Percentiles rank a stretch among this genome's conserved stretches.
These are phyloP conservation scores for Leccinum broughii DNA, from an alignment of 768 basidiomycete species.

Conservation along the genomic window DNA sequence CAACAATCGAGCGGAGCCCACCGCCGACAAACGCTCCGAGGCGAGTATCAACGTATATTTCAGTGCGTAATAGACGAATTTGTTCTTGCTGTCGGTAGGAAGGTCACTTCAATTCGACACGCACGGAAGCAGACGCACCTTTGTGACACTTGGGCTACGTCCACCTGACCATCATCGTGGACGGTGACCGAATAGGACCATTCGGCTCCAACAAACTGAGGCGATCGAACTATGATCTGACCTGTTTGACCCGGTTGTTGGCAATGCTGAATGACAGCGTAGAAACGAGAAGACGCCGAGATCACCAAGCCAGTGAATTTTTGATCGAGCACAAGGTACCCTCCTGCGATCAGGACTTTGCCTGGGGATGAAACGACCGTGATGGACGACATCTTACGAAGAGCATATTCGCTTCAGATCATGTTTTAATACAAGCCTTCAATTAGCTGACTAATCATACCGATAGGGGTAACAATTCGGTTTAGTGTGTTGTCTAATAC, in stretches of 20 bases:
- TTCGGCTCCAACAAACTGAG: slow-evolving; percentile 81
- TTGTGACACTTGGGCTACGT: slow-evolving; percentile 24
- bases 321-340: slow-evolving; percentile 94
- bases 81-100: slow-evolving; percentile 60
- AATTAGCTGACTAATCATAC: slow-evolving; percentile 30
- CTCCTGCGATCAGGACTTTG: slow-evolving; percentile 93
- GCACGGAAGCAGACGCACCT: slow-evolving; percentile 17
- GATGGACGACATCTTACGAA: slow-evolving; percentile 52
- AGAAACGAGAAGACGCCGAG: slow-evolving; percentile 93
- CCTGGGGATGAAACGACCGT: slow-evolving; percentile 90
- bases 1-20: slow-evolving; percentile 41
- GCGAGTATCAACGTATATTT: slow-evolving; percentile 72
- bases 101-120: slow-evolving; percentile 4
- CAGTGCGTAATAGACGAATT: slow-evolving; percentile 91
- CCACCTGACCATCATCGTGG: slow-evolving; percentile 29
- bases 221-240: slow-evolving; percentile 73
- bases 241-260: slow-evolving; percentile 24
- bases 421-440: not conserved
- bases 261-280: slow-evolving; percentile 62
- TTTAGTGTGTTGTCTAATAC: not conserved
- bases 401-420: slow-evolving; percentile 2
- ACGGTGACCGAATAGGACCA: slow-evolving; percentile 43
- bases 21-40: slow-evolving; percentile 42
- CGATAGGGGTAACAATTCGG: slow-evolving; percentile 32
- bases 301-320: slow-evolving; percentile 84